Percentiles rank a stretch among this genome's conserved stretches.
Conservation (phyloP, 140 eudicot genomes). For the Eryngium alpinum region DNA sequence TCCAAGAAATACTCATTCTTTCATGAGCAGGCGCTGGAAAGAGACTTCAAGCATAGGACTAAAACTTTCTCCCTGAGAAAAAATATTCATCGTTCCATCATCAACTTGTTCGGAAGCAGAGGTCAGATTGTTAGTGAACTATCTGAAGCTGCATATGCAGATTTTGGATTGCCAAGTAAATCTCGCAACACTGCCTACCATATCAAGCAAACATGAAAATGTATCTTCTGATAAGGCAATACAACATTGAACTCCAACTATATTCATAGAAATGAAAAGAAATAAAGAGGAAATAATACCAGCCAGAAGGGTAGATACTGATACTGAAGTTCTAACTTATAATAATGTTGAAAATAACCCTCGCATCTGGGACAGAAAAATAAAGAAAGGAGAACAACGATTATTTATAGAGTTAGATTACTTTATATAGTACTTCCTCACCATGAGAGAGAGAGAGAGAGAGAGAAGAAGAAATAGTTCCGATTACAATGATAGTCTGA, state of each 20-base stretch:
- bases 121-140: slow-evolving; percentile 35
- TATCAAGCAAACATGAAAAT: slow-evolving; percentile 20
- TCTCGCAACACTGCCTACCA: slow-evolving; percentile 76
- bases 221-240: not conserved
- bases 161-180: slow-evolving; percentile 62
- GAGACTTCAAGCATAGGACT: slow-evolving; percentile 58
- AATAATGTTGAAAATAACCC: slow-evolving; percentile 77
- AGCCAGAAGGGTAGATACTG: slow-evolving; percentile 89
- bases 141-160: slow-evolving; percentile 34
- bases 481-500: no score
- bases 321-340: slow-evolving; percentile 67
- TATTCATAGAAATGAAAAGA: slow-evolving; percentile 9
- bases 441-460: not conserved
- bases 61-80: slow-evolving; percentile 69
- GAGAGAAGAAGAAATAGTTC: no score
- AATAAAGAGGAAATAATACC: slow-evolving; percentile 34
- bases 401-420: slow-evolving; percentile 14
- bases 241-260: slow-evolving; percentile 19
- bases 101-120: slow-evolving; percentile 56
- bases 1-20: slow-evolving; percentile 64
- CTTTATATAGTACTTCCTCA: not conserved
- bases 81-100: slow-evolving; percentile 49
- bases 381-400: not conserved
- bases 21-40: slow-evolving; percentile 73
- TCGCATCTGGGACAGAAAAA: slow-evolving; percentile 62